These are phyloP conservation scores for Pseudogymnoascus pannorum DNA, from an alignment of 2,329 filamentous ascomycete species.

Conservation along the genomic window DNA sequence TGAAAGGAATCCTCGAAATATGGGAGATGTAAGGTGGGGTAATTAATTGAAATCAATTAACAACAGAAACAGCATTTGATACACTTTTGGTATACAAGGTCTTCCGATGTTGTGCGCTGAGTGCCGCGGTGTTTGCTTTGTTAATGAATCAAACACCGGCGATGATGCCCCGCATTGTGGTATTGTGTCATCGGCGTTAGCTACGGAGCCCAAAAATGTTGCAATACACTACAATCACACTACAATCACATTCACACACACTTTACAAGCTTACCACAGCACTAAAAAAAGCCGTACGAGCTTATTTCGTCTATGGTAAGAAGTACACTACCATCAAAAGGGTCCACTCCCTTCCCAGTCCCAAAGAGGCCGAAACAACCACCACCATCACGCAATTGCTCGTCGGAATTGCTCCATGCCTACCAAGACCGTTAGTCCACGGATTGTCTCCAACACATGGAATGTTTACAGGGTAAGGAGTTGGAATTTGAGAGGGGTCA, in stretches of 20 bases:
- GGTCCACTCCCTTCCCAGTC: not conserved
- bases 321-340: not conserved
- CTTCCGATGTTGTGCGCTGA: not conserved
- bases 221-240: too few species aligned
- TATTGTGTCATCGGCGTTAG: not conserved
- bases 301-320: too few species aligned
- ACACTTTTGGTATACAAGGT: not conserved
- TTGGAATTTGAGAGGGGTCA: not conserved
- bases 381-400: not conserved
- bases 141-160: too few species aligned
- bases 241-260: too few species aligned
- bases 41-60: not conserved
- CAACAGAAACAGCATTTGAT: not conserved
- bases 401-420: conserved; percentile 1
- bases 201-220: conserved; percentile 3
- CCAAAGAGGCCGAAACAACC: not conserved
- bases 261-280: too few species aligned
- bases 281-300: too few species aligned
- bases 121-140: not conserved
- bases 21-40: not conserved
- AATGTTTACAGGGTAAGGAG: not conserved
- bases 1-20: not conserved
- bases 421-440: not conserved
- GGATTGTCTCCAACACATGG: not conserved
- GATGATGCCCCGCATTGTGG: not conserved